These are phyloP conservation scores for Meripilus lineatus DNA, from an alignment of 1,284 basidiomycete species.

Conservation along the genomic window DNA sequence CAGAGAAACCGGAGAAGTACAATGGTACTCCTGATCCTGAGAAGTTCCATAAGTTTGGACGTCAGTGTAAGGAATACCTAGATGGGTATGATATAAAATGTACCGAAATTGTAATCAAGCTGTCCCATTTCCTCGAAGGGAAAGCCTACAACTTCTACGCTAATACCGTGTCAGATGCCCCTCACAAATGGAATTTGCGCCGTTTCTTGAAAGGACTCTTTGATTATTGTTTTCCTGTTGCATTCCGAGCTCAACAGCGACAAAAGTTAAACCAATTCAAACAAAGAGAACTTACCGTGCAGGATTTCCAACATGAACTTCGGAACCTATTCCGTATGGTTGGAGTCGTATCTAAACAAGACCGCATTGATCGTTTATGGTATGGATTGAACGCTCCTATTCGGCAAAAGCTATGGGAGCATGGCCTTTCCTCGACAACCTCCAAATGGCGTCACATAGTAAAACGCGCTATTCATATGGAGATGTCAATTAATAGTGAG, in stretches of 20 bases:
- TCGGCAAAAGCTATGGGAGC: neutral
- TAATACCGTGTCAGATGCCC: slow-evolving; percentile 19
- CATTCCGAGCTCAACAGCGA: slow-evolving; percentile 25
- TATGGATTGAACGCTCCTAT: neutral
- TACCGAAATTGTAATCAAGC: neutral
- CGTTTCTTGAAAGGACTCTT: slow-evolving; percentile 34
- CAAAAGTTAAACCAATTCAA: slow-evolving; percentile 10
- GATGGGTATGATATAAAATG: slow-evolving; percentile 3
- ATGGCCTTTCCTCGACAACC: neutral
- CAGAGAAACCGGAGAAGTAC: slow-evolving; percentile 14
- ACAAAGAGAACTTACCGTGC: slow-evolving; percentile 16
- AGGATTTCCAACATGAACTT: slow-evolving; percentile 27
- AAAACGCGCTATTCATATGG: neutral
- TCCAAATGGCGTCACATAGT: neutral
- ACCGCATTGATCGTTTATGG: neutral
- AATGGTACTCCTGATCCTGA: slow-evolving; percentile 11
- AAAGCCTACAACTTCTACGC: slow-evolving; percentile 37
- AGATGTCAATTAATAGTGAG: neutral
- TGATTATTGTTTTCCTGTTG: slow-evolving; percentile 39
- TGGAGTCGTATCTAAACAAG: slow-evolving; percentile 14
- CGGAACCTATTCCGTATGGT: no score
- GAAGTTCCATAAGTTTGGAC: no score
- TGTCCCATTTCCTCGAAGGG: slow-evolving; percentile 23
- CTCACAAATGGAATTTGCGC: slow-evolving; percentile 16
- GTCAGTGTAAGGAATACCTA: slow-evolving; percentile 8